Base-by-base conservation (phyloP, 116 monocot genomes). In the Papilionanthe hybrid region DNA sequence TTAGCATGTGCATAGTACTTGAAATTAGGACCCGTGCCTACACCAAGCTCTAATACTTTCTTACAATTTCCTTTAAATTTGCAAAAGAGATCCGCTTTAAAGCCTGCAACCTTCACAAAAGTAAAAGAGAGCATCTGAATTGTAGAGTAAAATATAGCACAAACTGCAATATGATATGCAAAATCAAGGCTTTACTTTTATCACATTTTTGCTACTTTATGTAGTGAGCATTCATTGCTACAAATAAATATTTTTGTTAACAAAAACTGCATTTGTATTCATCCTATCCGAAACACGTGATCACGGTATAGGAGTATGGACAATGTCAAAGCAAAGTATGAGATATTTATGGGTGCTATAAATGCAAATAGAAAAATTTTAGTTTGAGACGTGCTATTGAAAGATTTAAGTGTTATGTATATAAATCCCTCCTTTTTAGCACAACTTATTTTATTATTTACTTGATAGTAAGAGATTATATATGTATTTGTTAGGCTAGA, bases 1-100 rank as follows among this genome's bases (percentile, higher is more conserved):
- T 67, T 28, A 37, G 77, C 75, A 23, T 32, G 63, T 18, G 81
- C 92, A 87, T 96, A 96, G 79, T 92, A 93, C 82, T 86, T 93
- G 75, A 93, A 83, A 76, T 96, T 96, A 75, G 96, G 90, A 13
- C 93, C 96, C 11, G 90, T 92, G 63, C 96, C 93, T 72, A 96
- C 84, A 49, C 93, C 96, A n/a, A 96, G 84, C 82, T 96, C 96
- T 12, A 93, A 72, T 77, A 93, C 72, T 23, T 85, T 88, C 84
- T 87, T 92, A 50, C 55, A 75, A 20, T 84, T 72, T 13, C 50
- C 89, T 22, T 42, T 42, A 72, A 96, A 79, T 22, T 69, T 66
- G 56, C 67, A 7, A 79, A 96, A 96, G 19, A 96, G 85, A 56
- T 90, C 77, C 13, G 41, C 58, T 78, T 96, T 96, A 75, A 88